phyloP scores from a whole-genome alignment of 768 basidiomycete species.

The Kwoniella europaea region DNA sequence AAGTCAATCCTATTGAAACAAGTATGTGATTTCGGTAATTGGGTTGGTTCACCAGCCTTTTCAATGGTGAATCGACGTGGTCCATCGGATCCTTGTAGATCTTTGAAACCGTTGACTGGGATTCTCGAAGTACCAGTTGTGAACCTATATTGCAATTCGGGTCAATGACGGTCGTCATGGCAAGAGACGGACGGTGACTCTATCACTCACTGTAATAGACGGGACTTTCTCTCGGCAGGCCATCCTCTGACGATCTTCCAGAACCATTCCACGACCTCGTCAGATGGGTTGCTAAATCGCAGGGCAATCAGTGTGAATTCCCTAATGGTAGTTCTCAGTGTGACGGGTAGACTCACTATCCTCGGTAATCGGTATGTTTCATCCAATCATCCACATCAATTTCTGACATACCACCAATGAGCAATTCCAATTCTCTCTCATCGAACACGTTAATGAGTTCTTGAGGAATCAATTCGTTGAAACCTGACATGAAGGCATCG shows the following conservation, averaged over 20 bases:
- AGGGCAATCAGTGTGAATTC: background rate
- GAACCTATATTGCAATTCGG: conserved; percentile 61
- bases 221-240: conserved; percentile 89
- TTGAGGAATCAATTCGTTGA: conserved; percentile 98
- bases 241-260: conserved; percentile 98
- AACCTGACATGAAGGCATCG: conserved; percentile 99
- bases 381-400: conserved; percentile 99
- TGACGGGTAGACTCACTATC: conserved; percentile 41
- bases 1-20: conserved; percentile 91
- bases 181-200: background rate
- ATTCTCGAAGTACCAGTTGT: conserved; percentile 96
- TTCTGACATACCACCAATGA: conserved; percentile 99
- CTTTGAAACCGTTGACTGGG: conserved; percentile 86
- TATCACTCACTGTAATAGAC: conserved; percentile 9
- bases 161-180: too few species aligned
- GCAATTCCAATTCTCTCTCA: conserved; percentile 91
- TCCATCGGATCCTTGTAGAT: conserved; percentile 95
- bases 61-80: conserved; percentile 96
- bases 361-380: conserved; percentile 98
- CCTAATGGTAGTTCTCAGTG: background rate
- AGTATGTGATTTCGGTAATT: conserved; percentile 95
- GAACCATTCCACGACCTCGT: conserved; percentile 89
- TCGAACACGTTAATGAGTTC: conserved; percentile 98
- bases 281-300: conserved; percentile 53
- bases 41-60: conserved; percentile 94